Evolutionary conservation across 2,329 filamentous ascomycete genomes (phyloP).

Genomic region (Colletotrichum eleusines): DNA sequence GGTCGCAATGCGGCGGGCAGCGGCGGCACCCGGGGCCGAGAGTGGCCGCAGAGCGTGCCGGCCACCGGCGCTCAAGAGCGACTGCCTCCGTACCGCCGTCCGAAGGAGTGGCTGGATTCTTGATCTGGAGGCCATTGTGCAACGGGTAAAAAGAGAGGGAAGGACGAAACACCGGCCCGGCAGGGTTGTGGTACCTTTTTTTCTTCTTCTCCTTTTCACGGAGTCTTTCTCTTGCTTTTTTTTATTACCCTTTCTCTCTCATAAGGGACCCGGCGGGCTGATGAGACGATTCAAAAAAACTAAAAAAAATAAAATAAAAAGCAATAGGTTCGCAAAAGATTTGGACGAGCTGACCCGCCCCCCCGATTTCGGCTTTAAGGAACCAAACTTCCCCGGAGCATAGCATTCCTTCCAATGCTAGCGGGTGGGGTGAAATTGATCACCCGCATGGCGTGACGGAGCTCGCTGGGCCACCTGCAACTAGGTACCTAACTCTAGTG

Average conservation of each 20-base stretch:
- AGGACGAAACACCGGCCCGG: conserved; percentile 1
- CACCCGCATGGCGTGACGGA: conserved; percentile 15
- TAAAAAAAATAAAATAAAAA: conserved; percentile 5
- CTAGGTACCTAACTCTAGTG: neutral
- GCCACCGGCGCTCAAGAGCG: conserved; percentile 33
- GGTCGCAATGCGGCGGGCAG: conserved; percentile 34
- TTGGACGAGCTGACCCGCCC: conserved; percentile 4
- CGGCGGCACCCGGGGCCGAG: conserved; percentile 30
- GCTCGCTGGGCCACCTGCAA: conserved; percentile 14
- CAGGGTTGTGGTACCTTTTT: conserved; percentile 7
- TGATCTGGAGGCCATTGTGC: conserved; percentile 43
- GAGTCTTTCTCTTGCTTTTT: neutral
- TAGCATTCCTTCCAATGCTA: neutral
- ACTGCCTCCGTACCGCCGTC: conserved; percentile 41
- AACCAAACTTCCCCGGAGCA: conserved; percentile 18
- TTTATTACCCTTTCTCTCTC: neutral
- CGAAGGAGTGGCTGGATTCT: conserved; percentile 42
- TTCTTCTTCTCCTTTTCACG: neutral
- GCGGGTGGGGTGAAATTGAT: conserved; percentile 14
- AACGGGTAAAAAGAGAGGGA: neutral
- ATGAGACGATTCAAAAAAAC: neutral
- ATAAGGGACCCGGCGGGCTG: neutral
- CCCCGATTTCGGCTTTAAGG: conserved; percentile 38
- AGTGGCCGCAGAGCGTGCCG: conserved; percentile 32
- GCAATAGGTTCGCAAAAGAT: conserved; percentile 17